Evolutionary conservation across 257 asterid genomes (phyloP), one percentile per base, ranked within the genome.

Genomic region (Eucommia ulmoides): DNA sequence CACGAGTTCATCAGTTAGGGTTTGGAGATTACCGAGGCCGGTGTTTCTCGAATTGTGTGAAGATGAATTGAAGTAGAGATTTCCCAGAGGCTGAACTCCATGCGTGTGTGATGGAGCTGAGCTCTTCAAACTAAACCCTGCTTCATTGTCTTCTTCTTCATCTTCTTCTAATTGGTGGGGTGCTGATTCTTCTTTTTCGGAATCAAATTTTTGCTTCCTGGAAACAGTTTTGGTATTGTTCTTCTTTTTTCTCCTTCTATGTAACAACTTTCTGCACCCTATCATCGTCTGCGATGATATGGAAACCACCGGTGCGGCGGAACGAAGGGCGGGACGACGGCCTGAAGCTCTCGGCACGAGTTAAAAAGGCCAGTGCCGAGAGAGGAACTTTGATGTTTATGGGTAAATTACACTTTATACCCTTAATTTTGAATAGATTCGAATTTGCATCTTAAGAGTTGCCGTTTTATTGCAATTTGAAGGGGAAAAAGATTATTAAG

Each of bases 1-100:
- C 53, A 86, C 58, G 56, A 91, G 94, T 66, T 91, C 98, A 60
- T 91, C 98, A 1, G 93, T 74, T 2, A 91, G 81, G 56, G 53
- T 69, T 58, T 77, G 75, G 25, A 82, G 52, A 68, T 71, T 86
- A 29, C 96, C 96, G 3, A 91, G 75, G 54, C 98, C 94, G 0
- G 79, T 58, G 70, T 80, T 72, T 61, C 96, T 78, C 15, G 95
- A 83, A 49, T 86, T 86, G 41, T 56, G 35, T 1, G 69, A 35
- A 7, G 93, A 69, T 47, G 77, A 25, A 72, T 73, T 81, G 73
- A 78, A 59, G 68, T 73, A 91, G 14, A 91, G 81, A 55, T 91
- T 91, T 1, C 96, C 98, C 54, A 91, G 64, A 5, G 98, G 96
- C 33, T 91, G 94, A 54, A 91, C 93, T 16, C 94, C 84, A 23